Conservation (phyloP, 148 eudicot species). For the Cornus kousa region DNA sequence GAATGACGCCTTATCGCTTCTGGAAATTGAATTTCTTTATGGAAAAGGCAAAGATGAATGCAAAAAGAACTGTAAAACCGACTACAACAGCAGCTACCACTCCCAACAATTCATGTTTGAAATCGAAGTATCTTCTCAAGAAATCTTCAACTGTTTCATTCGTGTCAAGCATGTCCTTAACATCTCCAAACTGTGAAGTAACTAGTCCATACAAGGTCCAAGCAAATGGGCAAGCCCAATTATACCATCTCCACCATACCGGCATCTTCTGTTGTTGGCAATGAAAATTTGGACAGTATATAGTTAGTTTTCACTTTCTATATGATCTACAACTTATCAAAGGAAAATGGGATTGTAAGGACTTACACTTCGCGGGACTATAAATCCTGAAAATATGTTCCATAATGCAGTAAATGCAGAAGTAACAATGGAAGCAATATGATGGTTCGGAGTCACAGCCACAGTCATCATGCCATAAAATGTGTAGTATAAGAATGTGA, state of each 20-base stretch:
- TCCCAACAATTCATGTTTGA: conserved; percentile 55
- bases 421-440: conserved; percentile 53
- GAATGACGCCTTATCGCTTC: conserved; percentile 33
- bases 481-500: conserved; percentile 58
- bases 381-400: conserved; percentile 69
- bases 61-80: conserved; percentile 44
- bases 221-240: conserved; percentile 55
- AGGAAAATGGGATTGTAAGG: neutral
- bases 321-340: neutral
- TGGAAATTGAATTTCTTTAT: conserved; percentile 75
- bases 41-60: conserved; percentile 54
- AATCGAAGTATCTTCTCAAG: conserved; percentile 47
- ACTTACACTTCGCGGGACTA: conserved; percentile 68
- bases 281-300: neutral
- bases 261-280: conserved; percentile 47
- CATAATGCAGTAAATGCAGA: conserved; percentile 45
- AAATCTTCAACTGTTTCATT: conserved; percentile 30
- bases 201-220: conserved; percentile 72
- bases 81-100: conserved; percentile 41
- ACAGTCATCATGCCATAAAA: conserved; percentile 79
- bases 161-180: conserved; percentile 8
- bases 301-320: neutral
- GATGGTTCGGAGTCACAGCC: conserved; percentile 60
- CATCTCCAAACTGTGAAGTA: conserved; percentile 66
- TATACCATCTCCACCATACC: conserved; percentile 81